phyloP scores from a whole-genome alignment of 805 yeast species.

The Candida alai region DNA sequence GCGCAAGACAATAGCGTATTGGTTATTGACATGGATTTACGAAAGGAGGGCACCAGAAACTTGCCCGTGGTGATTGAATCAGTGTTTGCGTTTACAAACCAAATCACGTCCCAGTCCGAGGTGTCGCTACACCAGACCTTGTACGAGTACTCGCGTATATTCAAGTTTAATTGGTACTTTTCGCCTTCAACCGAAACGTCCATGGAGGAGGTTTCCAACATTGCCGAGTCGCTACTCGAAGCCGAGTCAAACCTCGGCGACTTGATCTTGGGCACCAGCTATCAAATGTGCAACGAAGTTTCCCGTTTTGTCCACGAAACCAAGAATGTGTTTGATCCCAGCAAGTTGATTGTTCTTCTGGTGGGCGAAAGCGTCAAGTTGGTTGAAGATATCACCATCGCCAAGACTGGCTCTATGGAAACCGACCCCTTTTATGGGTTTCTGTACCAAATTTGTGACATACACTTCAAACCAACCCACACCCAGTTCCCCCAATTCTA shows the following conservation, averaged over 20 bases:
- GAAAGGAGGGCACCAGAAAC: conserved; percentile 42
- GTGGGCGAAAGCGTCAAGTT: conserved; percentile 1
- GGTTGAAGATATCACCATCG: neutral
- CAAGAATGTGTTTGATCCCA: conserved; percentile 7
- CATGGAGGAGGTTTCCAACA: conserved; percentile 45
- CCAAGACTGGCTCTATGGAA: conserved; percentile 4
- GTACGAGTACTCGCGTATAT: conserved; percentile 6
- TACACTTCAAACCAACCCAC: conserved; percentile 4
- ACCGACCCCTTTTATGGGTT: conserved; percentile 45
- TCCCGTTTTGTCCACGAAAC: conserved; percentile 8
- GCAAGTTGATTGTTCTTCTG: conserved; percentile 10
- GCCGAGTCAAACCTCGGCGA: conserved; percentile 4
- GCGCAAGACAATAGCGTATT: conserved; percentile 36
- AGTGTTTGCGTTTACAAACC: conserved; percentile 28
- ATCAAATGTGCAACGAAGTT: neutral
- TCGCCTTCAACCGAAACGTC: conserved; percentile 33
- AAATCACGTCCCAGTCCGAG: conserved; percentile 5
- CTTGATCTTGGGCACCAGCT: conserved; percentile 11
- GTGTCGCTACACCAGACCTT: conserved; percentile 1
- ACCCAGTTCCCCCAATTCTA: conserved; percentile 8
- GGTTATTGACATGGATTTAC: conserved; percentile 47
- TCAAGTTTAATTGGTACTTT: conserved; percentile 21
- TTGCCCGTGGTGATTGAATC: conserved; percentile 28
- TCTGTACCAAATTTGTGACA: conserved; percentile 23
- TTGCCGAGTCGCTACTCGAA: conserved; percentile 37